Base-by-base conservation (phyloP, 2,329 filamentous ascomycete genomes). In the Lasiodiplodia sp. region DNA sequence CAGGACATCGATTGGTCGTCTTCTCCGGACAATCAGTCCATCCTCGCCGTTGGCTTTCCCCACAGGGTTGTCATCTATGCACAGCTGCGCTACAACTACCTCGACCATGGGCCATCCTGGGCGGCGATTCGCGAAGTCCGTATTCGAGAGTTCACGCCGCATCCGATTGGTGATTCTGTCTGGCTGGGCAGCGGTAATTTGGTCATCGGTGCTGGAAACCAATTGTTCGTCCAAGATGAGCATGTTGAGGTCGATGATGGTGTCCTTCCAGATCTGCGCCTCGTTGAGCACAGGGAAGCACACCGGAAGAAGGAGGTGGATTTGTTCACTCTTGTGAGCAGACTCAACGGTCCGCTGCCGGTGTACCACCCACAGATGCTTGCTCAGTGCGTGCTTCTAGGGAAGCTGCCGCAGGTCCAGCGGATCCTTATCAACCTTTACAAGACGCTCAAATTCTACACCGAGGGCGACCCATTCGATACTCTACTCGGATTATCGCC, bases 1-100 rank as follows among this genome's bases (percentile, higher is more conserved):
- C 89, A 91, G 71, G 94, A 97, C 78, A 86, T 97, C 14, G 94
- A 97, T 78, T 97, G 95, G 95, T 95, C 94, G 0, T 95, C 92
- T 3, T 97, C 94, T 0, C 93, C 93, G 0, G 93, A 97, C 77
- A 89, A 89, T 60, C 93, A 97, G 75, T 95, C 92, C 1, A 94
- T 97, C 67, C 84, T 97, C 23, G 93, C 94, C 0, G 92, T 97
- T n/a, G 94, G 94, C 0, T 97, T 97, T 75, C 90, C 91, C n/a
- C 92, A 94, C 71, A 89, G 91, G 68, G 91, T 97, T 5, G 81
- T 96, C 37, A 84, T 97, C 2, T 86, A 97, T 31, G 91, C 92
- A 6, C 94, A 97, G 76, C 89, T 97, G 82, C 91, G 94, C 14
- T 97, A 96, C 75, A 93, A 97, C 78, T 97, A 97, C 76, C 84